Evolutionary conservation across 1,284 basidiomycete genomes (phyloP).

Genomic region (Trichosporon ovoides): DNA sequence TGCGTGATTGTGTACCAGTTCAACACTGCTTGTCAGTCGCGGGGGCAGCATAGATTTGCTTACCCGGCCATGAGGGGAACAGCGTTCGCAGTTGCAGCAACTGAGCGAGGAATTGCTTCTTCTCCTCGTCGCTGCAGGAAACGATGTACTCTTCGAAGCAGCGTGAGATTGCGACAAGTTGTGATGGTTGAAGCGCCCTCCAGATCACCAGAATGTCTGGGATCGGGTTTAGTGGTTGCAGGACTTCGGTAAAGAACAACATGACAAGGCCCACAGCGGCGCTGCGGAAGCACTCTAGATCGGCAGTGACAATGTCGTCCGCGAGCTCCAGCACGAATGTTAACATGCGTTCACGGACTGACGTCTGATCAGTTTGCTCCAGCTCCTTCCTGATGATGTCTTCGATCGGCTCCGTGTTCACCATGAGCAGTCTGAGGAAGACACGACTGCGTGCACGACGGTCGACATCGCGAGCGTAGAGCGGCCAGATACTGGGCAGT

Average conservation of each 20-base stretch:
- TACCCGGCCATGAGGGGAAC: conserved; percentile 35
- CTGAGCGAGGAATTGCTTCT: conserved; percentile 25
- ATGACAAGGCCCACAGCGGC: conserved; percentile 28
- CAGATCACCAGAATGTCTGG: conserved; percentile 31
- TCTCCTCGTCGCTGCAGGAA: conserved; percentile 35
- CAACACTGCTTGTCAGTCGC: conserved; percentile 24
- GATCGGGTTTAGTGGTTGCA: conserved; percentile 21
- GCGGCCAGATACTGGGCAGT: conserved; percentile 30
- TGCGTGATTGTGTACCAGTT: conserved; percentile 36
- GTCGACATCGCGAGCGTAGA: conserved; percentile 25
- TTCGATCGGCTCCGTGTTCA: conserved; percentile 30
- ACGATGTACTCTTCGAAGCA: conserved; percentile 39
- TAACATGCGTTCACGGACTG: conserved; percentile 31
- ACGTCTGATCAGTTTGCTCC: neutral
- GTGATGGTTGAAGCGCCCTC: conserved; percentile 26
- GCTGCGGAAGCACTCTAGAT: conserved; percentile 24
- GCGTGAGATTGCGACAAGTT: conserved; percentile 28
- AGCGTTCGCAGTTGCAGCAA: conserved; percentile 23
- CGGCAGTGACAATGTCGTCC: conserved; percentile 25
- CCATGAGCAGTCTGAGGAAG: conserved; percentile 32
- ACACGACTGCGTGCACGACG: conserved; percentile 26
- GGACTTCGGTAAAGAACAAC: conserved; percentile 29
- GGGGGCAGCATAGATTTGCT: conserved; percentile 6
- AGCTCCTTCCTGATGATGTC: conserved; percentile 19
- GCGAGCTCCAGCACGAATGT: conserved; percentile 34